A percentile compares a stretch with the other conserved stretches of the same genome.
These are phyloP conservation scores for Serendipita sp. DNA, from an alignment of 768 basidiomycete genomes.

Conservation along the genomic window DNA sequence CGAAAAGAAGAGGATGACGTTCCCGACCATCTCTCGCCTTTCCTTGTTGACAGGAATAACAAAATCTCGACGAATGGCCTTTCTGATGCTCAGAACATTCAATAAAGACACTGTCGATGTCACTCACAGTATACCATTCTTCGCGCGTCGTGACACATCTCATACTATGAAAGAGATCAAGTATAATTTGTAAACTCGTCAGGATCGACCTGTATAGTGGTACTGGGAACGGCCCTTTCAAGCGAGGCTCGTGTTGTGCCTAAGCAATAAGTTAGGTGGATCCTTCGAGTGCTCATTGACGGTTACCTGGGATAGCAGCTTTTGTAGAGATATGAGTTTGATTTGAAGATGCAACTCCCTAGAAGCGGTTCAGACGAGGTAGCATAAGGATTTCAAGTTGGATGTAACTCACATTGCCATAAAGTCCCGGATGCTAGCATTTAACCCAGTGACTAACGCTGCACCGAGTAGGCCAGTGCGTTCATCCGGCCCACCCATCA, in stretches of 20 bases:
- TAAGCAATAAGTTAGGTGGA: not conserved
- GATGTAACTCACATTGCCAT: conserved; percentile 63
- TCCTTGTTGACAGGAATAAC: conserved; percentile 81
- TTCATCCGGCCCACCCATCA: conserved; percentile 19
- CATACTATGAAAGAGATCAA: conserved; percentile 89
- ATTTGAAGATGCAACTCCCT: conserved; percentile 95
- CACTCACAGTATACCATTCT: conserved; percentile 53
- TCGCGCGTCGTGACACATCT: conserved; percentile 91
- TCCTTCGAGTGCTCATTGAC: not conserved
- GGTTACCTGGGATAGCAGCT: conserved; percentile 49
- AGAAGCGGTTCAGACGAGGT: not conserved
- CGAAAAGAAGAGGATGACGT: conserved; percentile 81
- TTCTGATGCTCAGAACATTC: not conserved
- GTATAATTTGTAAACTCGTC: conserved; percentile 66
- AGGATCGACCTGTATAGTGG: conserved; percentile 68
- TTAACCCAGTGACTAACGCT: conserved; percentile 25
- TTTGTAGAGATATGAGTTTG: conserved; percentile 73
- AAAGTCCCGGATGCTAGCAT: conserved; percentile 59
- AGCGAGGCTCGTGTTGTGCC: conserved; percentile 79
- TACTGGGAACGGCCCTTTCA: conserved; percentile 92
- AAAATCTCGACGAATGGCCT: conserved; percentile 76
- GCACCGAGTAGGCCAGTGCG: conserved; percentile 19
- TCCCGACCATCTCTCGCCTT: conserved; percentile 83
- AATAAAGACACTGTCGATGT: not conserved
- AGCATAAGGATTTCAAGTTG: not conserved